Evolutionary conservation across 2,329 filamentous ascomycete species (phyloP).

Genomic region (Endoconidiophora laricicola): DNA sequence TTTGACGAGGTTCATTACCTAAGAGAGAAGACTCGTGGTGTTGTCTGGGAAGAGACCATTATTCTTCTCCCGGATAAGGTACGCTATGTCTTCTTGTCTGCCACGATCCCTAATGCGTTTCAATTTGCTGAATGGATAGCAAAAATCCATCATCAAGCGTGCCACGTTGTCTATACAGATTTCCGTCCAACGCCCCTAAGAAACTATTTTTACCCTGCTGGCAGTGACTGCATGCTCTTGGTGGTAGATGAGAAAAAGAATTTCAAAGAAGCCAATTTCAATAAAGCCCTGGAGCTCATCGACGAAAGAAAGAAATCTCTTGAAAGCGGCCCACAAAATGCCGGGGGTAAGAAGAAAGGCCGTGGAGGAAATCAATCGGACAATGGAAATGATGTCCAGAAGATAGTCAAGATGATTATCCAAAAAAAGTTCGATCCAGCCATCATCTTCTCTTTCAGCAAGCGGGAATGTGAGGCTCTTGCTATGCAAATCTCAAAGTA

Average conservation of each 20-base stretch:
- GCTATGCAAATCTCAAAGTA: constrained; percentile 74
- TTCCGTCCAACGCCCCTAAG: constrained; percentile 93
- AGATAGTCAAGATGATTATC: constrained; percentile 99
- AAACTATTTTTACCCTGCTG: constrained; percentile 92
- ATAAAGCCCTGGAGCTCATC: constrained; percentile 82
- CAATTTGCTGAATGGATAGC: constrained; percentile 99
- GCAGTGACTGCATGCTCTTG: constrained; percentile 81
- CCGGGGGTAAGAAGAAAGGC: constrained; percentile 63
- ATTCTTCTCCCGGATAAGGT: constrained; percentile 97
- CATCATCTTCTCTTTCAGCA: constrained; percentile 99
- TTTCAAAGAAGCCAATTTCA: constrained; percentile 95
- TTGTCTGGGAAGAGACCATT: constrained; percentile 99
- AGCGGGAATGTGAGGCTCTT: constrained; percentile 84
- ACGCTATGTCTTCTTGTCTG: constrained; percentile 93
- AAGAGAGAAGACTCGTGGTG: constrained; percentile 83
- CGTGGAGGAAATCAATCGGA: constrained; percentile 67
- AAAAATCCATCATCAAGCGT: constrained; percentile 93
- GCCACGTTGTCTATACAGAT: constrained; percentile 97
- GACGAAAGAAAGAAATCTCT: constrained; percentile 78
- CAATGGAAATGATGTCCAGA: constrained; percentile 69
- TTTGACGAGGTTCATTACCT: constrained; percentile 99
- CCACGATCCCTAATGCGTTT: constrained; percentile 96
- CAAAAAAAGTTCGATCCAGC: constrained; percentile 93
- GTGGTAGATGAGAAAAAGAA: constrained; percentile 93
- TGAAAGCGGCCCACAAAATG: constrained; percentile 45